These are phyloP conservation scores for Volvox carteri DNA, from an alignment of 163 green algal species.

Conservation along the genomic window DNA sequence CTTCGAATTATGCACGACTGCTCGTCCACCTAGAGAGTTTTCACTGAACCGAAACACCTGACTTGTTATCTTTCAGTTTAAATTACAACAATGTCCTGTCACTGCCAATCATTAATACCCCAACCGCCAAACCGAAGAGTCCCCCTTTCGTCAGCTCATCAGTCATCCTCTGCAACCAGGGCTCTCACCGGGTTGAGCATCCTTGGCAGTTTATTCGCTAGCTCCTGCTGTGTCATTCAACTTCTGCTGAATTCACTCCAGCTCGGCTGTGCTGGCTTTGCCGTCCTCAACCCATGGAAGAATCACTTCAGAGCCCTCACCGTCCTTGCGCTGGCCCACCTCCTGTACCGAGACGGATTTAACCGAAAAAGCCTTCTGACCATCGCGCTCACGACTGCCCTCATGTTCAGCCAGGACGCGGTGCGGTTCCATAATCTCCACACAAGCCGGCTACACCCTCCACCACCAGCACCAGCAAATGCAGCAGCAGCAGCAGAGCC, in stretches of 20 bases:
- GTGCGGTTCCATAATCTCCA: constrained; percentile 26
- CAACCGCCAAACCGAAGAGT: background rate
- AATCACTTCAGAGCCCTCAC: background rate
- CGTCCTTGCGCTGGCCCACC: background rate
- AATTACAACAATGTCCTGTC: background rate
- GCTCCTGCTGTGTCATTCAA: constrained; percentile 46
- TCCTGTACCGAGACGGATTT: background rate
- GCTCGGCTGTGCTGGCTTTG: constrained; percentile 30
- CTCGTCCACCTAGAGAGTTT: too few relatives aligned
- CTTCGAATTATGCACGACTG: constrained; percentile 19
- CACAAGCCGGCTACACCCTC: background rate
- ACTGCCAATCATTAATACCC: background rate
- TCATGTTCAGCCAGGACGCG: constrained; percentile 40
- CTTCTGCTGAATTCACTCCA: background rate
- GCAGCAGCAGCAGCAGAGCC: background rate
- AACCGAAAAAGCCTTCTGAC: constrained; percentile 17
- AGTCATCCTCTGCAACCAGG: background rate
- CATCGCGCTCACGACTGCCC: background rate
- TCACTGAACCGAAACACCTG: too few relatives aligned
- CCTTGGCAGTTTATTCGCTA: constrained; percentile 6
- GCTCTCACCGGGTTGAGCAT: background rate
- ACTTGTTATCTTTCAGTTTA: too few relatives aligned
- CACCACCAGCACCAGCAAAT: too few relatives aligned
- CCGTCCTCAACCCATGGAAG: constrained; percentile 21
- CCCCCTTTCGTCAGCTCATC: too few relatives aligned